phyloP scores from a whole-genome alignment of 1,284 basidiomycete genomes.

The Boletus sp. region DNA sequence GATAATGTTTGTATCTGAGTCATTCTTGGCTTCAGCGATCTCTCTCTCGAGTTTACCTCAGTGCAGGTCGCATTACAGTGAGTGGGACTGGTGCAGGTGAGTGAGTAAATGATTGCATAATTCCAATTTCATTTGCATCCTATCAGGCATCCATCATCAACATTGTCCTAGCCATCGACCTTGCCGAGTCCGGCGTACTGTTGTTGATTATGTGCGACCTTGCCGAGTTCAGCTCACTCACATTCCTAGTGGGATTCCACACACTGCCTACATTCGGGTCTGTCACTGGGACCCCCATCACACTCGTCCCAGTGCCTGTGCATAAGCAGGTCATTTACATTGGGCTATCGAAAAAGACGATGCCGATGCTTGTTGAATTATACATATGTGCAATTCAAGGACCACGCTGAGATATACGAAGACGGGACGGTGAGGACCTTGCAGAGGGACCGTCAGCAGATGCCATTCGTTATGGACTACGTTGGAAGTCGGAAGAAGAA shows the following conservation, averaged over 20 bases:
- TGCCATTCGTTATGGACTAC: too few species aligned
- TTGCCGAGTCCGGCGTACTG: slow-evolving; percentile 60
- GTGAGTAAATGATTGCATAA: slow-evolving; percentile 13
- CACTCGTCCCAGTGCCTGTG: slow-evolving; percentile 40
- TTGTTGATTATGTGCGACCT: slow-evolving; percentile 82
- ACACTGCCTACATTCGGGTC: slow-evolving; percentile 34
- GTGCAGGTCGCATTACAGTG: too few species aligned
- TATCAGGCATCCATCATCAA: slow-evolving; percentile 69
- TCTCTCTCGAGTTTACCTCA: slow-evolving; percentile 19
- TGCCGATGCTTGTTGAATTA: slow-evolving; percentile 80
- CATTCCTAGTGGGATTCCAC: slow-evolving; percentile 82
- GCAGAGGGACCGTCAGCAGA: too few species aligned
- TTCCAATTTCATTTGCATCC: slow-evolving; percentile 3
- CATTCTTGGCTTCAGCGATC: background rate
- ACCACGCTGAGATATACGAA: slow-evolving; percentile 64
- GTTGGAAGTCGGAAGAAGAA: too few species aligned
- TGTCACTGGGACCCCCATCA: slow-evolving; percentile 22
- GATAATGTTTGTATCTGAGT: background rate
- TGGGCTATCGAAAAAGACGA: slow-evolving; percentile 83
- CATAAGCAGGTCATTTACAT: slow-evolving; percentile 83
- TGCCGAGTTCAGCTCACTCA: slow-evolving; percentile 83
- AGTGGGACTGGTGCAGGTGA: slow-evolving; percentile 85
- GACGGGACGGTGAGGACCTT: too few species aligned
- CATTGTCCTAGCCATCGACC: slow-evolving; percentile 69
- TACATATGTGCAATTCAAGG: slow-evolving; percentile 69